Evolutionary conservation across 2,329 filamentous ascomycete genomes (phyloP), one percentile per base, ranked within the genome.

Genomic region (Cercospora canescens): DNA sequence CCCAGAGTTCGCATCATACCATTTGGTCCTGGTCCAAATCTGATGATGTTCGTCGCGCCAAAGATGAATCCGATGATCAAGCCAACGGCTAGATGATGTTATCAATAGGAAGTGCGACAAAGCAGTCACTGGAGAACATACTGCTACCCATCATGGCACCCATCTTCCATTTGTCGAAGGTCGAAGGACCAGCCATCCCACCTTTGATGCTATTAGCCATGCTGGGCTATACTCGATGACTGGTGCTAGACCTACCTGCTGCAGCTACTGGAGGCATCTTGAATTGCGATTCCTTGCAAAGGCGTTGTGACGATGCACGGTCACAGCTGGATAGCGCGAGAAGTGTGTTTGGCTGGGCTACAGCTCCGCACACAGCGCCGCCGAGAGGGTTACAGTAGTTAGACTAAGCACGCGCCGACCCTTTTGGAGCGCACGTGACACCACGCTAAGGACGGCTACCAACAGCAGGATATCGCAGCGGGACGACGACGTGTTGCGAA

Each of bases 1-100:
- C 95, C 94, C 58, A 99, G 82, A 34, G 94, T 97, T 75, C 95
- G 86, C 87, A 97, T 92, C 76, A 98, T 92, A 63, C 95, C 95
- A 75, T 97, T 96, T 8, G 93, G 88, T 24, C 95, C 95, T 61
- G 94, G 93, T 65, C 95, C 95, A 77, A 94, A 97, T 80, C 95
- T 88, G 78, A 99, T 94, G 76, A 99, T 97, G 77, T 94, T 96
- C 74, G 96, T 77, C 60, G 74, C 84, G 96, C 94, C 95, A 74
- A 95, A 97, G 75, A 99, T 96, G 84, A 99, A 98, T 70, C 95
- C 95, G 81, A 99, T 97, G 78, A 97, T 97, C 60, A 92, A 85
- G 69, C 95, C 95, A 69, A 99, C 95, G 80, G 93, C 95, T 98
- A 74, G 28, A 12, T 5, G n/a, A 4, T 24, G 2, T n/a, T 21